Evolutionary conservation across 805 yeast species (phyloP).

Genomic region (Ogataea methylovora): DNA sequence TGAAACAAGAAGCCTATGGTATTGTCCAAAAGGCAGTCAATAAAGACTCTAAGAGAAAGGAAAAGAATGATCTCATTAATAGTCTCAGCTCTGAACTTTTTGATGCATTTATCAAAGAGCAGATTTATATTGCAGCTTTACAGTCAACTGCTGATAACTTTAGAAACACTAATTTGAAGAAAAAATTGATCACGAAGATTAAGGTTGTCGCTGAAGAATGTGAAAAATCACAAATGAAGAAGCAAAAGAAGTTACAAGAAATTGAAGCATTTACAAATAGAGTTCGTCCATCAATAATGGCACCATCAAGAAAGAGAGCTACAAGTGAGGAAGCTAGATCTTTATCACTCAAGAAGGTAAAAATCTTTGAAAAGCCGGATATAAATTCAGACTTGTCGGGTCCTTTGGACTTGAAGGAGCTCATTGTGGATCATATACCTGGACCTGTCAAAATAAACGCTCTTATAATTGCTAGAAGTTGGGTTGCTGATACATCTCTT

Average conservation of each 20-base stretch:
- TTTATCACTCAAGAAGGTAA: no score
- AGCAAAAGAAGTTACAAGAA: slow-evolving; percentile 34
- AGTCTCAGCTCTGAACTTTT: slow-evolving; percentile 44
- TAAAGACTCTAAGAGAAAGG: slow-evolving; percentile 8
- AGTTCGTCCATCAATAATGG: slow-evolving; percentile 12
- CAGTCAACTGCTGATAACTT: slow-evolving; percentile 39
- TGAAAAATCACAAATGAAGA: slow-evolving; percentile 17
- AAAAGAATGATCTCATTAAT: slow-evolving; percentile 22
- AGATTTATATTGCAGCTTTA: slow-evolving; percentile 33
- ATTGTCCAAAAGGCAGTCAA: slow-evolving; percentile 11
- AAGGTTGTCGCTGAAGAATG: slow-evolving; percentile 17
- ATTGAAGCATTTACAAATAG: slow-evolving; percentile 18
- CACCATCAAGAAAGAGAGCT: neutral
- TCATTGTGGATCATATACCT: no score
- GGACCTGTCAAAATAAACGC: no score
- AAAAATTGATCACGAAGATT: slow-evolving; percentile 25
- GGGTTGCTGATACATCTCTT: neutral
- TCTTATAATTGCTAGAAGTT: neutral
- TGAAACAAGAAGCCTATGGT: slow-evolving; percentile 20
- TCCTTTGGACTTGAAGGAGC: no score
- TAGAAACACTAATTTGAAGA: slow-evolving; percentile 25
- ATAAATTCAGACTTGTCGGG: no score
- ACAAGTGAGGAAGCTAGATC: slow-evolving; percentile 4
- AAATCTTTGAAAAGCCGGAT: no score
- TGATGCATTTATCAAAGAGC: slow-evolving; percentile 55